Evolutionary conservation across 2,329 filamentous ascomycete species (phyloP).

Genomic region (Scytalidium sp.): DNA sequence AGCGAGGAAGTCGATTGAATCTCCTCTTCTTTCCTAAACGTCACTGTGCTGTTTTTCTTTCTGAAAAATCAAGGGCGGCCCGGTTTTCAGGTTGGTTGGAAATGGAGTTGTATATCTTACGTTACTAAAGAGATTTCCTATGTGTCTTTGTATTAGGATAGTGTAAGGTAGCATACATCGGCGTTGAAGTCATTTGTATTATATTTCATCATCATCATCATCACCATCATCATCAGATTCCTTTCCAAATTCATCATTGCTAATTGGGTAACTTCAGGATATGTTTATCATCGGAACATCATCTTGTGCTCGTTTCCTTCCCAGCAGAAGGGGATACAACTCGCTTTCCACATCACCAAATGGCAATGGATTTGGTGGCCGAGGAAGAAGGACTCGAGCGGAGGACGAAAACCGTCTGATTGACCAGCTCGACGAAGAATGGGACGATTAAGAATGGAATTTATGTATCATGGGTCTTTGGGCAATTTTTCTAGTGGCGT

Average conservation of each 20-base stretch:
- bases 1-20: slow-evolving; percentile 23
- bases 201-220: too few relatives aligned
- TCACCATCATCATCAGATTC: slow-evolving; percentile 6
- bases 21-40: slow-evolving; percentile 14
- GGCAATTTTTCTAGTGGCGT: too few relatives aligned
- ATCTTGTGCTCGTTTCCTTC: slow-evolving; percentile 65
- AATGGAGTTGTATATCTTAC: too few relatives aligned
- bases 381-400: slow-evolving; percentile 17
- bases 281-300: slow-evolving; percentile 66
- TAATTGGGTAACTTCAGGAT: slow-evolving; percentile 42
- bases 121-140: too few relatives aligned
- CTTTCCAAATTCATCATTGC: slow-evolving; percentile 7
- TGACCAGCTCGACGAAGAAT: slow-evolving; percentile 94
- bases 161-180: slow-evolving; percentile 15
- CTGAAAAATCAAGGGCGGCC: background rate
- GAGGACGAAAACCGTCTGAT: slow-evolving; percentile 94
- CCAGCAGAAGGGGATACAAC: slow-evolving; percentile 64
- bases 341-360: slow-evolving; percentile 55
- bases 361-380: slow-evolving; percentile 41
- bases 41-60: background rate
- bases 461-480: too few relatives aligned
- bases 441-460: slow-evolving; percentile 84
- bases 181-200: slow-evolving; percentile 8
- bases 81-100: background rate
- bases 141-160: slow-evolving; percentile 12